Base-by-base conservation (phyloP, 495 filamentous ascomycete species). In the Neurospora africana region DNA sequence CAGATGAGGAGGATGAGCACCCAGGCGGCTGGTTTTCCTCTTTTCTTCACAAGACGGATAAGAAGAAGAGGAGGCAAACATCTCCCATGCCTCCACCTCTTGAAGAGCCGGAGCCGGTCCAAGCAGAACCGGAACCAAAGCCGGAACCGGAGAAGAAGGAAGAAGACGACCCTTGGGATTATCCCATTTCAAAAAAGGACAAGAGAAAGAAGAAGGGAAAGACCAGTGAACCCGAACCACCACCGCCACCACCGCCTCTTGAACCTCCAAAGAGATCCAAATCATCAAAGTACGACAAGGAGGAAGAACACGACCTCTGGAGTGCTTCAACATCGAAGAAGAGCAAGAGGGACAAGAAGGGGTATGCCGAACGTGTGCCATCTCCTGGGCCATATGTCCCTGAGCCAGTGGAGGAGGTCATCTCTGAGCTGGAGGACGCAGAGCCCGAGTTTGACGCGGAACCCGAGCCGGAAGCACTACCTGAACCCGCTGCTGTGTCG, bases 151-250 rank as follows among this genome's bases (percentile, higher is more conserved):
- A 82, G 1, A 80, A 74, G 36, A 79, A 81, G 68, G 41, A 77
- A 47, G 41, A 77, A 30, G 73, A 73, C 33, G 72, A 72, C 36
- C n/a, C 69, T 21, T 78, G 73, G 76, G 76, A 73, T 15, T 27
- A 75, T 5, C 37, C 72, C 8, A 58, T 61, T 19, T 74, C 72
- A 0, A 77, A 75, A 44, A 76, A 74, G 30, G 74, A 77, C 69
- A 78, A 80, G 67, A 82, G 79, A 70, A 83, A 83, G 73, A 78
- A 81, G 61, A 76, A 78, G 68, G 47, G 47, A 58, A 79, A 78
- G 68, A 67, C 23, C 30, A 73, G 72, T 15, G 75, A 75, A 3
- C 44, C 69, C 10, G 72, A 74, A 35, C 71, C 73, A 0, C 71
- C 75, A 8, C 53, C 68, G 13, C 71, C 72, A 4, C 47, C 39